Percentiles rank a stretch among this genome's conserved stretches.
These are phyloP conservation scores for Cadophora gregata DNA, from an alignment of 2,329 filamentous ascomycete genomes.

Conservation along the genomic window DNA sequence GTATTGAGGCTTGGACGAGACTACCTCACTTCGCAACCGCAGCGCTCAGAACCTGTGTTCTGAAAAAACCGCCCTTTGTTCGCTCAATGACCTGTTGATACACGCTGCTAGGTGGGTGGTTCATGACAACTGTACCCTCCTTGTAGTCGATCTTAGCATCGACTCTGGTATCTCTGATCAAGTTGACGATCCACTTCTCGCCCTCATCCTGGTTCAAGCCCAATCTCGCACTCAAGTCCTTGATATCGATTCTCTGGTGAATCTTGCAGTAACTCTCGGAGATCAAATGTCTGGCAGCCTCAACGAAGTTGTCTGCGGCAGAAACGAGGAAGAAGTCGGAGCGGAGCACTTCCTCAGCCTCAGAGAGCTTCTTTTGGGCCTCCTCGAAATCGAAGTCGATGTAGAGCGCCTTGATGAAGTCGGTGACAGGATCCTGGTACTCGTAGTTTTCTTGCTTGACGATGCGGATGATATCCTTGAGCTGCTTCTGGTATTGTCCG, in stretches of 20 bases:
- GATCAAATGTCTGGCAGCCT: conserved; percentile 93
- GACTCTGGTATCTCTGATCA: conserved; percentile 95
- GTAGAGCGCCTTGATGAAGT: conserved; percentile 95
- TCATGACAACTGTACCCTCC: conserved; percentile 98
- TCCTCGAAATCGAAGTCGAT: conserved; percentile 97
- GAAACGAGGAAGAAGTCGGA: conserved; percentile 94
- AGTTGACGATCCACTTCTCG: conserved; percentile 99
- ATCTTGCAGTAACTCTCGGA: conserved; percentile 99
- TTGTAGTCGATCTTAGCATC: conserved; percentile 99
- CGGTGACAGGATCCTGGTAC: conserved; percentile 93
- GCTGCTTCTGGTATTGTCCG: conserved; percentile 91
- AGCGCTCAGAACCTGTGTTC: conserved; percentile 86
- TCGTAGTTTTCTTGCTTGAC: conserved; percentile 98
- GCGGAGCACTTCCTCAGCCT: conserved; percentile 89
- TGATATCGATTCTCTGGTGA: conserved; percentile 97
- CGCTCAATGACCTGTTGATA: conserved; percentile 99
- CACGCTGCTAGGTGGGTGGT: conserved; percentile 97
- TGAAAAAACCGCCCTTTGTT: conserved; percentile 98
- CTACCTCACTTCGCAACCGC: conserved; percentile 45
- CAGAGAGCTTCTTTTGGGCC: conserved; percentile 84
- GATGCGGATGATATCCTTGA: conserved; percentile 96
- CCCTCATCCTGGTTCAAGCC: conserved; percentile 93
- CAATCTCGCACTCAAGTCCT: conserved; percentile 90
- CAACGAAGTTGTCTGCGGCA: conserved; percentile 86
- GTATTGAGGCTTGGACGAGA: not conserved